Percentiles rank a stretch among this genome's conserved stretches.
These are phyloP conservation scores for Coemansia sp. DNA, from an alignment of 192 early-diverging fungal genomes.

Conservation along the genomic window DNA sequence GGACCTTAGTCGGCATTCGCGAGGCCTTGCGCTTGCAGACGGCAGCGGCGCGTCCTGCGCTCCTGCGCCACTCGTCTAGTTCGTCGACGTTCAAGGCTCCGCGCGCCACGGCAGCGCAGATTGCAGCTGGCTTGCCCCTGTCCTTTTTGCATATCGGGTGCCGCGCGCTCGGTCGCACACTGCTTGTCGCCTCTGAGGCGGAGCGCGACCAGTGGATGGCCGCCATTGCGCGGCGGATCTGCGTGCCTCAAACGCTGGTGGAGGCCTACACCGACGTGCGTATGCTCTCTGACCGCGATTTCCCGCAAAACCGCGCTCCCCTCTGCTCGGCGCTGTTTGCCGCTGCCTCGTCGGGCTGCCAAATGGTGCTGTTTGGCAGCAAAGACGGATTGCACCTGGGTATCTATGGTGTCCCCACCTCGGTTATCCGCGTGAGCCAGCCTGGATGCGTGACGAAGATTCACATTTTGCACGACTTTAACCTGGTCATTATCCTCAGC, in stretches of 20 bases:
- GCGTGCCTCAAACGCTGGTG: conserved; percentile 49
- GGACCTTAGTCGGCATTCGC: conserved; percentile 33
- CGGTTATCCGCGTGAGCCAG: conserved; percentile 36
- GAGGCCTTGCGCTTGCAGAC: conserved; percentile 28
- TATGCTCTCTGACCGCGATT: conserved; percentile 47
- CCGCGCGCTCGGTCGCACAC: conserved; percentile 40
- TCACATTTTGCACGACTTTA: conserved; percentile 38
- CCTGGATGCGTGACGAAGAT: conserved; percentile 28
- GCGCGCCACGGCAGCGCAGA: neutral
- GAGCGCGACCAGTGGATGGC: conserved; percentile 38
- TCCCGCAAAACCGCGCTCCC: conserved; percentile 30
- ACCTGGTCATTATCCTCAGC: conserved; percentile 41
- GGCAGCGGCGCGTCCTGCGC: neutral
- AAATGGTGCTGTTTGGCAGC: conserved; percentile 49
- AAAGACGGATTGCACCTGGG: conserved; percentile 50
- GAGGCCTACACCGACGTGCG: conserved; percentile 48
- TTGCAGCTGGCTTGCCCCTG: conserved; percentile 11
- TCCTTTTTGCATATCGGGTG: conserved; percentile 49
- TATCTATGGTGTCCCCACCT: conserved; percentile 49
- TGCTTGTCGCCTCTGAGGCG: conserved; percentile 18
- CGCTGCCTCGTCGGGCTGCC: conserved; percentile 36
- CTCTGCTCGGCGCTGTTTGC: conserved; percentile 47
- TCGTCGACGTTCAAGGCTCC: conserved; percentile 11
- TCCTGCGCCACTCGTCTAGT: conserved; percentile 29
- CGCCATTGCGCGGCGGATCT: conserved; percentile 26